These are phyloP conservation scores for Xylaria hypoxylon DNA, from an alignment of 2,329 filamentous ascomycete species.

Conservation along the genomic window DNA sequence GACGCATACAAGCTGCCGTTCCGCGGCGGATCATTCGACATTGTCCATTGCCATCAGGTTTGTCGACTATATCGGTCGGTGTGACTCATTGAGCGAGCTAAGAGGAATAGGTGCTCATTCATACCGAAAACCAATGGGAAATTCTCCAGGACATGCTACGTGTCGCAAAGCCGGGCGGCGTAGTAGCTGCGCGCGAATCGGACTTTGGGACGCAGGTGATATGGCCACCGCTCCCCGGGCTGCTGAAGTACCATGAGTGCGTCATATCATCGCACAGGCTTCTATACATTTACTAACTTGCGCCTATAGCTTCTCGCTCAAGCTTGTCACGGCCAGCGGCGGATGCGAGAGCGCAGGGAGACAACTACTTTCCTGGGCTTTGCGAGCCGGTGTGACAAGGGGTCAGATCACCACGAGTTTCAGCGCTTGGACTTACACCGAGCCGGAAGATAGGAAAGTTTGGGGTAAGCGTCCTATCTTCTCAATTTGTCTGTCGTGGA, in stretches of 20 bases:
- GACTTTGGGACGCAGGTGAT: slow-evolving; percentile 50
- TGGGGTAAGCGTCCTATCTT: slow-evolving; percentile 24
- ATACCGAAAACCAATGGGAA: slow-evolving; percentile 43
- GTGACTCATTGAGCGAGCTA: not conserved
- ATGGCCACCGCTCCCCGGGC: slow-evolving; percentile 26
- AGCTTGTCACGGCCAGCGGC: slow-evolving; percentile 22
- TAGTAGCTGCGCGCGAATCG: slow-evolving; percentile 50
- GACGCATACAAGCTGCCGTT: slow-evolving; percentile 51
- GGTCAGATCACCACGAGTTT: slow-evolving; percentile 28
- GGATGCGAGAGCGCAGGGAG: slow-evolving; percentile 23
- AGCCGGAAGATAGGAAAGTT: slow-evolving; percentile 21
- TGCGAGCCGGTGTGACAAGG: slow-evolving; percentile 22
- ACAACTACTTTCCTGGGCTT: slow-evolving; percentile 31
- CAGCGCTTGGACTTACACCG: slow-evolving; percentile 24
- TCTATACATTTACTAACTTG: not conserved
- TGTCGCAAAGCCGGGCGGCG: slow-evolving; percentile 48
- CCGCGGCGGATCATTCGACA: slow-evolving; percentile 46
- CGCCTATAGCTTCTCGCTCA: slow-evolving; percentile 14
- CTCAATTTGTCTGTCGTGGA: not conserved
- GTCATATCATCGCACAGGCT: not conserved
- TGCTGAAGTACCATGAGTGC: slow-evolving; percentile 32
- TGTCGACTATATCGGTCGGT: no score
- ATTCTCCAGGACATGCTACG: slow-evolving; percentile 49
- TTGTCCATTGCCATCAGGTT: slow-evolving; percentile 49
- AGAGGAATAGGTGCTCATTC: slow-evolving; percentile 38